A percentile compares a stretch with the other conserved stretches of the same genome.
phyloP scores from a whole-genome alignment of 2,329 filamentous ascomycete species.

The Pseudogymnoascus sp. region DNA sequence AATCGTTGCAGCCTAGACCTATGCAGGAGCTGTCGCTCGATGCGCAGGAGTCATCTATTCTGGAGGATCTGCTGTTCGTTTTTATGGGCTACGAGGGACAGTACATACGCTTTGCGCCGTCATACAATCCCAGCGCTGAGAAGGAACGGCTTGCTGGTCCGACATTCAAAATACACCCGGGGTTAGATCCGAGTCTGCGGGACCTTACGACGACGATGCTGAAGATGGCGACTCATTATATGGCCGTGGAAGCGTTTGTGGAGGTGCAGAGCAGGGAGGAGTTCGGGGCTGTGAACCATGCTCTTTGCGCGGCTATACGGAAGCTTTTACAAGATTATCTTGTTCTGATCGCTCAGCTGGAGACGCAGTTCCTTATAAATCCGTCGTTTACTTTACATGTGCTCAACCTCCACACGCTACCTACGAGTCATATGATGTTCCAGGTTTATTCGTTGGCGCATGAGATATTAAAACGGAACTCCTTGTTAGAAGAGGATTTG shows the following conservation, averaged over 20 bases:
- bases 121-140: constrained; percentile 77
- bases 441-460: constrained; percentile 84
- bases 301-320: constrained; percentile 88
- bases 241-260: constrained; percentile 83
- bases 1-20: constrained; percentile 57
- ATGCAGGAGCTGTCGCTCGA: constrained; percentile 68
- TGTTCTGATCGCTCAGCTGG: constrained; percentile 84
- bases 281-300: constrained; percentile 91
- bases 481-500: constrained; percentile 72
- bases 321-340: constrained; percentile 90
- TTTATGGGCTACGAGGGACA: constrained; percentile 99
- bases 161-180: constrained; percentile 68
- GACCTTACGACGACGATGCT: constrained; percentile 85
- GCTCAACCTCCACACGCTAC: constrained; percentile 83
- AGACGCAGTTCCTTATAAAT: constrained; percentile 86
- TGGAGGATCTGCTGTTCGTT: constrained; percentile 87
- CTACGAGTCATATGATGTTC: constrained; percentile 82
- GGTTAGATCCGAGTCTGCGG: constrained; percentile 82
- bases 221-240: constrained; percentile 89
- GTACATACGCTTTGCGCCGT: constrained; percentile 79
- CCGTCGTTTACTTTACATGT: constrained; percentile 86
- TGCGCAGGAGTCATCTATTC: constrained; percentile 75
- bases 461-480: constrained; percentile 82
- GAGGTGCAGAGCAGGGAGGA: constrained; percentile 90
- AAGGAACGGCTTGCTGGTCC: constrained; percentile 82